Evolutionary conservation across 495 filamentous ascomycete species (phyloP).

Genomic region (Penicillium lividum): DNA sequence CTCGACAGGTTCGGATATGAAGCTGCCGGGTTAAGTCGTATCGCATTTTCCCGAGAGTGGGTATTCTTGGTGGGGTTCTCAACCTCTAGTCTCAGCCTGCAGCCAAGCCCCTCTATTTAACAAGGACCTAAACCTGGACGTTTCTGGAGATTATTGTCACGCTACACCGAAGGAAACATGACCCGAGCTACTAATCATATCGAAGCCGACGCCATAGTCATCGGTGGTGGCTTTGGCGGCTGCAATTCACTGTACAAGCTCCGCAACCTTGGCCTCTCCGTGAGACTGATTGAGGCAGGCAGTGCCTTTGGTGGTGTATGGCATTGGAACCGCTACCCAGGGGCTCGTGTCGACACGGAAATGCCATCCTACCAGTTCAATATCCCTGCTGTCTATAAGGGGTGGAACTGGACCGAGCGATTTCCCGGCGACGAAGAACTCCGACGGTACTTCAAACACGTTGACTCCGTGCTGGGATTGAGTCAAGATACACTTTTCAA

Average conservation of each 20-base stretch:
- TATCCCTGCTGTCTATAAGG: conserved; percentile 50
- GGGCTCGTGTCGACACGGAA: conserved; percentile 48
- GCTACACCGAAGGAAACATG: conserved; percentile 3
- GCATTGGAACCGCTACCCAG: conserved; percentile 56
- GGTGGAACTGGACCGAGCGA: conserved; percentile 51
- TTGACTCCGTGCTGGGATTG: conserved; percentile 51
- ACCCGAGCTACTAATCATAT: conserved; percentile 21
- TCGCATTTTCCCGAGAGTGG: not conserved
- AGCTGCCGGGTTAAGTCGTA: not conserved
- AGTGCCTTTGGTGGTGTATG: conserved; percentile 52
- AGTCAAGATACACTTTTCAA: conserved; percentile 55
- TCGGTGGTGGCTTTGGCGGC: conserved; percentile 40
- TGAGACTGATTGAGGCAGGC: conserved; percentile 51
- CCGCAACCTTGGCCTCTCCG: conserved; percentile 37
- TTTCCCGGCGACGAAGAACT: conserved; percentile 54
- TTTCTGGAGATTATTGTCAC: not conserved
- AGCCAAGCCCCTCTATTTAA: not conserved
- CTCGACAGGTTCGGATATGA: not conserved
- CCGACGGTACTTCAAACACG: conserved; percentile 54
- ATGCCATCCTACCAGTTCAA: conserved; percentile 54
- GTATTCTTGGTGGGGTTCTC: not conserved
- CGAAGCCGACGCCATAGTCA: conserved; percentile 36
- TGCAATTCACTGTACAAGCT: conserved; percentile 42
- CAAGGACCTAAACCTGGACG: not conserved
- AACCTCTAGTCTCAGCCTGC: not conserved